A percentile compares a stretch with the other conserved stretches of the same genome.
These are phyloP conservation scores for Chlorella sp. DNA, from an alignment of 139 green algal genomes.

Conservation along the genomic window DNA sequence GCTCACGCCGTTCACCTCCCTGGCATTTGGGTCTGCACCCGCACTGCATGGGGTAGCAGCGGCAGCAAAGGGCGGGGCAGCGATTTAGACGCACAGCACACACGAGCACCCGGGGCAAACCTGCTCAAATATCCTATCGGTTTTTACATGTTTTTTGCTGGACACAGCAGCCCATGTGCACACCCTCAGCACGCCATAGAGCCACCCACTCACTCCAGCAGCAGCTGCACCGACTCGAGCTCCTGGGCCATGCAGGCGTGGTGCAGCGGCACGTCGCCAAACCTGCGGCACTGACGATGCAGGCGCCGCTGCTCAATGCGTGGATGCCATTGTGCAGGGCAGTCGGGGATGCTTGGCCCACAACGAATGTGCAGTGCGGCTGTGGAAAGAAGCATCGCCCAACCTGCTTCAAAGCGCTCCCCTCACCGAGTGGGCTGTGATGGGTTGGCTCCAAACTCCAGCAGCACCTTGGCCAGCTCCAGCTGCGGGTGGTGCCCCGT, in stretches of 20 bases:
- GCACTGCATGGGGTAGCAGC: background rate
- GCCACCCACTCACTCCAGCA: conserved; percentile 26
- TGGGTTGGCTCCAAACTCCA: background rate
- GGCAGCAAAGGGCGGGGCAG: background rate
- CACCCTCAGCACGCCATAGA: background rate
- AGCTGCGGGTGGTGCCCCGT: background rate
- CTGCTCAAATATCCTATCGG: too few species aligned
- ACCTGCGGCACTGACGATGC: too few species aligned
- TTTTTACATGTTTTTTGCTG: too few species aligned
- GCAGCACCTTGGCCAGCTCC: background rate
- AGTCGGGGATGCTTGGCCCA: too few species aligned
- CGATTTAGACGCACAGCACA: background rate
- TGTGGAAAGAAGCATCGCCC: too few species aligned
- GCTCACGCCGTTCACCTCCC: background rate
- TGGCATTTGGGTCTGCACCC: background rate
- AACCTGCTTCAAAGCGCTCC: background rate
- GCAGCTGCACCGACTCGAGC: background rate
- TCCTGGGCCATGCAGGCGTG: conserved; percentile 7
- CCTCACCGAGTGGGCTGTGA: background rate
- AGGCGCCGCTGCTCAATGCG: too few species aligned
- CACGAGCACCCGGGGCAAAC: background rate
- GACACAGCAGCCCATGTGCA: too few species aligned
- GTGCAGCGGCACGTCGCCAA: conserved; percentile 16
- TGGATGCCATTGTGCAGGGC: too few species aligned
- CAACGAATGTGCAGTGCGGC: too few species aligned